These are phyloP conservation scores for Asclepias syriaca DNA, from an alignment of 257 asterid species.

Conservation along the genomic window DNA sequence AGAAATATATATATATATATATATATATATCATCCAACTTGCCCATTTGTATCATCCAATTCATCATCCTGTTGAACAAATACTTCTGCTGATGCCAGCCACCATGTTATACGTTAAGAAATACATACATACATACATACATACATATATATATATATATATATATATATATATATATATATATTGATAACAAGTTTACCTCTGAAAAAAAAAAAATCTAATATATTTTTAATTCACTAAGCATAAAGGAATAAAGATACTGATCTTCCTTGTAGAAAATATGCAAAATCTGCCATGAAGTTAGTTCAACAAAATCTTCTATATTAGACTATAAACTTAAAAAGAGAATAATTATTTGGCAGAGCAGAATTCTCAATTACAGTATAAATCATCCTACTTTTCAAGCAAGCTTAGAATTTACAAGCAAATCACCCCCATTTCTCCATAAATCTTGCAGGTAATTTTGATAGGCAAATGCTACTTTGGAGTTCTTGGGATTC, in stretches of 20 bases:
- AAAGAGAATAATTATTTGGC: not conserved
- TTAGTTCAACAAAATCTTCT: not conserved
- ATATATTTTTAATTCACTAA: too few species aligned
- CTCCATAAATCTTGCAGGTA: not conserved
- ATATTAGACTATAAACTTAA: not conserved
- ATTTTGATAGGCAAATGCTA: not conserved
- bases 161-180: too few species aligned
- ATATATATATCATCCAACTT: not conserved
- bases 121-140: too few species aligned
- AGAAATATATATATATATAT: too few species aligned
- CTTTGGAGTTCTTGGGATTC: not conserved
- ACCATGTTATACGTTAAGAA: not conserved
- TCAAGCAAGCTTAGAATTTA: not conserved
- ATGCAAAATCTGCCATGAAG: too few species aligned
- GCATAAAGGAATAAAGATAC: too few species aligned
- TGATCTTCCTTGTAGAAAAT: too few species aligned
- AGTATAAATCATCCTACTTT: not conserved
- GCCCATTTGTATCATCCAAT: not conserved
- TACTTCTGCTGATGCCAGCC: not conserved
- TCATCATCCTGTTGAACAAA: not conserved
- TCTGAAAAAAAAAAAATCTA: too few species aligned
- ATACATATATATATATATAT: too few species aligned
- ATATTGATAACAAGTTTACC: too few species aligned
- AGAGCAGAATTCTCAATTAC: not conserved
- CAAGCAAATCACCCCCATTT: not conserved